Conservation (phyloP, 108 stramenopile species). For the Bacterosira constricta region DNA sequence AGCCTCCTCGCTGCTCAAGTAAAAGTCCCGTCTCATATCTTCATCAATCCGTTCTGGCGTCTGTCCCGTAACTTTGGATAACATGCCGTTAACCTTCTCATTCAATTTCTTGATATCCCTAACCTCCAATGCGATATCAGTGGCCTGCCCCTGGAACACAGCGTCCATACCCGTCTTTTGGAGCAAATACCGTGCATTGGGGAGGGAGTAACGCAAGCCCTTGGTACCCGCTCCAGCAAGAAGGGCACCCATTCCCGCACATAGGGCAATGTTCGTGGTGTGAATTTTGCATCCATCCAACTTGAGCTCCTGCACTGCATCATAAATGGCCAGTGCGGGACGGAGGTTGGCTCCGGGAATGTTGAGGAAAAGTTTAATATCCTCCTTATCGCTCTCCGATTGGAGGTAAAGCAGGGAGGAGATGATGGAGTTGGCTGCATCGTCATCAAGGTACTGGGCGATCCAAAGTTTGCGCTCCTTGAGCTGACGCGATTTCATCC, state of each 20-base stretch:
- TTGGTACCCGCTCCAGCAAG: constrained; percentile 88
- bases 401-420: constrained; percentile 81
- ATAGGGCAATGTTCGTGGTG: constrained; percentile 90
- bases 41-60: constrained; percentile 66
- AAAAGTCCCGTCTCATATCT: constrained; percentile 94
- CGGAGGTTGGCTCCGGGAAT: constrained; percentile 85
- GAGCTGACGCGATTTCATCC: constrained; percentile 88
- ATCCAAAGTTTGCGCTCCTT: constrained; percentile 93
- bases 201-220: constrained; percentile 79
- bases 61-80: constrained; percentile 85
- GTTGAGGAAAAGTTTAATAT: constrained; percentile 90
- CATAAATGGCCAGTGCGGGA: constrained; percentile 88
- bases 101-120: constrained; percentile 76
- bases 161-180: constrained; percentile 91
- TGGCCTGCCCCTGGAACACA: constrained; percentile 87
- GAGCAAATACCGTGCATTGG: constrained; percentile 92
- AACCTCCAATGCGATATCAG: constrained; percentile 89
- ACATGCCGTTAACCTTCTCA: constrained; percentile 68
- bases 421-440: constrained; percentile 90
- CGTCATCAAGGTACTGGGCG: constrained; percentile 87
- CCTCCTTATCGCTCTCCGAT: constrained; percentile 58
- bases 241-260: constrained; percentile 92
- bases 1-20: constrained; percentile 89
- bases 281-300: constrained; percentile 60
- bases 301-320: constrained; percentile 81